Evolutionary conservation across 306 rosid species (phyloP), one percentile per base, ranked within the genome.

Genomic region (Cotoneaster glaucophyllus): DNA sequence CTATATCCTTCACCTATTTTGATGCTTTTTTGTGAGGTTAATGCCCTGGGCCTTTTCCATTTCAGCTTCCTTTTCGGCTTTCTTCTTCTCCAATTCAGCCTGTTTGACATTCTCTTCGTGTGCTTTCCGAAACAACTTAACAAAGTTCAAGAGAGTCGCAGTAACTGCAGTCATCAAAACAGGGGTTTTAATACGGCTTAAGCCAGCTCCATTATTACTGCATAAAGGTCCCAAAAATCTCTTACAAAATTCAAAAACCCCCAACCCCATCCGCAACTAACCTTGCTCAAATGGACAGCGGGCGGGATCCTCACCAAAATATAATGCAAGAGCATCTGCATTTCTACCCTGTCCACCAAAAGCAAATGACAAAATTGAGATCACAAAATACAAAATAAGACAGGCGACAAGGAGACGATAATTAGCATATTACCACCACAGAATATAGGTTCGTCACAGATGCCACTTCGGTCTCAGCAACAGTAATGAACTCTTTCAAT

Each of bases 251-350:
- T 6, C 5, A 37, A 12, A 21, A 53, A 5, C 54, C 54, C 21
- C 18, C 54, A 15, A 18, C 64, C 68, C 62, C 59, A 58, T 17
- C 70, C 65, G 69, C 43, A 75, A 79, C 85, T 81, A 84, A 92
- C 99, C 98, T 88, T 96, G 99, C 79, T 96, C 99, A 81, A 91
- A 90, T 24, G 98, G 97, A 86, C 83, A 92, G 18, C 90, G 87
- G 24, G 93, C 83, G 73, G 99, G 99, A 85, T 96, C 98, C 89
- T 96, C 99, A 13, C 93, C 93, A 74, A 96, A 92, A 83, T 96
- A 96, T 39, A 79, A 82, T 31, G 96, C 97, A 79, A 96, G 98
- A 59, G 90, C 94, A 87, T 96, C 99, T 3, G 99, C 99, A 71
- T 88, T 90, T 88, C 92, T 90, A 83, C 99, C 99, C 99, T 96